These are phyloP conservation scores for Actinomortierella wolfii DNA, from an alignment of 371 early-diverging fungal species.

Conservation along the genomic window DNA sequence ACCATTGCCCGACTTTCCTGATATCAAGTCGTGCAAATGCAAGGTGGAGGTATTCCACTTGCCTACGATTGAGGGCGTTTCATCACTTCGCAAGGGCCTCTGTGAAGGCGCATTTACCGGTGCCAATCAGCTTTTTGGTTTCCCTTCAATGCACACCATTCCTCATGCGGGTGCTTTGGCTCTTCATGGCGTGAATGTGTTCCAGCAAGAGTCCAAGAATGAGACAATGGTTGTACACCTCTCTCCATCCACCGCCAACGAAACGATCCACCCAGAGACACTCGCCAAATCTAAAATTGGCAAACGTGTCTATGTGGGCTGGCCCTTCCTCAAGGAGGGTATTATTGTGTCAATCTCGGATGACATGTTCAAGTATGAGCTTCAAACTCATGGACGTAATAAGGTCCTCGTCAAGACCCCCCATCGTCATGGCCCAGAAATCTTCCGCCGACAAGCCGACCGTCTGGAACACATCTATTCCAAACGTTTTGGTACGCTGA, in stretches of 20 bases:
- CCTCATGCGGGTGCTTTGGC: constrained; percentile 69
- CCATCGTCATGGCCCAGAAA: constrained; percentile 49
- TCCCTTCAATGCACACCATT: constrained; percentile 87
- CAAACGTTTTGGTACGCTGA: constrained; percentile 66
- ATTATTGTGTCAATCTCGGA: constrained; percentile 79
- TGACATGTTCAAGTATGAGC: constrained; percentile 65
- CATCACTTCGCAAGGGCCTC: constrained; percentile 66
- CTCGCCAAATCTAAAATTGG: constrained; percentile 60
- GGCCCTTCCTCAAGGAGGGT: constrained; percentile 89
- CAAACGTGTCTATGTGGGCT: constrained; percentile 70
- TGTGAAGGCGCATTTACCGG: constrained; percentile 73
- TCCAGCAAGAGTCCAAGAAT: constrained; percentile 80
- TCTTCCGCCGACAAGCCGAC: constrained; percentile 67
- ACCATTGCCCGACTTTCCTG: constrained; percentile 74
- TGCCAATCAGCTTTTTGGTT: constrained; percentile 78
- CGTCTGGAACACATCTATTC: constrained; percentile 58
- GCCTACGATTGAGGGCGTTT: constrained; percentile 57
- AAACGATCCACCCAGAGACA: constrained; percentile 53
- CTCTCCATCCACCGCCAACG: constrained; percentile 39
- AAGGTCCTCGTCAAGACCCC: constrained; percentile 52
- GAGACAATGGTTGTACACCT: constrained; percentile 83
- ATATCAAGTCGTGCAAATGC: constrained; percentile 60
- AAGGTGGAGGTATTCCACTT: constrained; percentile 55
- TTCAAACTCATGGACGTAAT: constrained; percentile 49
- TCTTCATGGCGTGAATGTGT: constrained; percentile 83